These are phyloP conservation scores for Sergeia podlipaevii DNA, from an alignment of 208 protist genomes.

Conservation along the genomic window DNA sequence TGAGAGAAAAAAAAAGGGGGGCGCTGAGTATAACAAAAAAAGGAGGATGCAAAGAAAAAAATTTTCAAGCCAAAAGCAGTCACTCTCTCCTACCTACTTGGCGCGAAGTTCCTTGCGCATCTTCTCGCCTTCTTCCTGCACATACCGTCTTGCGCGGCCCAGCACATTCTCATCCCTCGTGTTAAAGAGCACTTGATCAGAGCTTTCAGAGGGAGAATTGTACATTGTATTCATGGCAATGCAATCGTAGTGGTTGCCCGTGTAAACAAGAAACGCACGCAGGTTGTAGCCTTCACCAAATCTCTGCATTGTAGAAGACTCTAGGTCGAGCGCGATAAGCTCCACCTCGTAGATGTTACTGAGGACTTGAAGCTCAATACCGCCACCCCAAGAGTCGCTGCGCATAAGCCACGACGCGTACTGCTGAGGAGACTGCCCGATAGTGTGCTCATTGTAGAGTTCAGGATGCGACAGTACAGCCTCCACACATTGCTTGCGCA, in stretches of 20 bases:
- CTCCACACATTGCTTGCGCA: conserved; percentile 80
- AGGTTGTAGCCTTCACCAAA: conserved; percentile 85
- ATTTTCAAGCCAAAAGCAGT: no score
- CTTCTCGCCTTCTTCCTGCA: conserved; percentile 67
- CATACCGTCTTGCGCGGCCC: conserved; percentile 68
- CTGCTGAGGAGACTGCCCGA: conserved; percentile 54
- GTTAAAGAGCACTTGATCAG: conserved; percentile 90
- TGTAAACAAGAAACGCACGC: conserved; percentile 90
- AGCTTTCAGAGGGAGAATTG: conserved; percentile 51
- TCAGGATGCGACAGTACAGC: conserved; percentile 68
- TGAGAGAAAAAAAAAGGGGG: no score
- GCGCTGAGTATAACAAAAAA: no score
- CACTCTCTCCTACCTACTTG: not conserved
- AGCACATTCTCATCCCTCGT: conserved; percentile 69
- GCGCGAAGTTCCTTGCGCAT: not conserved
- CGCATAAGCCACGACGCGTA: conserved; percentile 78
- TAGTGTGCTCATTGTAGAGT: conserved; percentile 61
- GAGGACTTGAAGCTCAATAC: conserved; percentile 90
- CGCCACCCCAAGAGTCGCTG: conserved; percentile 89
- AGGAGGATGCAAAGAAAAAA: no score
- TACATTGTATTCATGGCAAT: conserved; percentile 83
- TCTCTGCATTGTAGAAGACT: conserved; percentile 66
- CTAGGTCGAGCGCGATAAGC: conserved; percentile 86
- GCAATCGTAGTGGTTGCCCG: conserved; percentile 93
- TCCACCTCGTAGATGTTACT: conserved; percentile 82